phyloP scores from a whole-genome alignment of 805 yeast genomes.

The Metschnikowia cerradonensis region DNA sequence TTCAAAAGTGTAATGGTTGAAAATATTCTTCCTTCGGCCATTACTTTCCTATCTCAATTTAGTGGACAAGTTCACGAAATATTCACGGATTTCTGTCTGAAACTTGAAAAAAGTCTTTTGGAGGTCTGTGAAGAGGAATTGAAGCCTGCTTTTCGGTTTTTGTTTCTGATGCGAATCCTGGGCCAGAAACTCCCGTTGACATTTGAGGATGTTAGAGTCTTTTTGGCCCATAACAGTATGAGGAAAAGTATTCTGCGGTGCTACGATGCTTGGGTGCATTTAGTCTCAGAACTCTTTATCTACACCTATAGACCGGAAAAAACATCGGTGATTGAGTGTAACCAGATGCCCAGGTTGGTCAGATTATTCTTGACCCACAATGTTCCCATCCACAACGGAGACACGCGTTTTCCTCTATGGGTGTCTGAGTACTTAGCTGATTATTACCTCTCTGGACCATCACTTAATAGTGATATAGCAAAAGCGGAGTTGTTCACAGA shows the following conservation, averaged over 20 bases:
- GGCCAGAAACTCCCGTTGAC: neutral
- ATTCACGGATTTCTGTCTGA: neutral
- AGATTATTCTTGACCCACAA: slow-evolving; percentile 2
- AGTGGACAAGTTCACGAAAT: neutral
- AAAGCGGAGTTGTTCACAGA: neutral
- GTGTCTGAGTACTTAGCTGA: slow-evolving; percentile 14
- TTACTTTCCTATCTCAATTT: neutral
- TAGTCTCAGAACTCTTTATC: neutral
- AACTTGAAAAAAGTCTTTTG: neutral
- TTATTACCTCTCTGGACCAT: slow-evolving; percentile 10
- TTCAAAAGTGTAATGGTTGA: neutral
- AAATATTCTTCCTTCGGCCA: neutral
- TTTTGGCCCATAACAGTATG: slow-evolving; percentile 1
- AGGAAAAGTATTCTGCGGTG: neutral
- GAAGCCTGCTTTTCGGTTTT: neutral
- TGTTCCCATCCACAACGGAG: neutral
- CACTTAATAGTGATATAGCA: neutral
- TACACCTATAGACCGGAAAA: neutral
- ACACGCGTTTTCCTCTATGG: slow-evolving; percentile 5
- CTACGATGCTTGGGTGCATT: neutral
- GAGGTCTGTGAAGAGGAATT: neutral
- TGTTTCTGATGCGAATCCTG: neutral
- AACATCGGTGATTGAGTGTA: neutral
- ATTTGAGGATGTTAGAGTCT: neutral
- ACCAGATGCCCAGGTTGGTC: neutral